A percentile compares a stretch with the other conserved stretches of the same genome.
Conservation (phyloP, 2,329 filamentous ascomycete species). For the Stachybotrys elegans region DNA sequence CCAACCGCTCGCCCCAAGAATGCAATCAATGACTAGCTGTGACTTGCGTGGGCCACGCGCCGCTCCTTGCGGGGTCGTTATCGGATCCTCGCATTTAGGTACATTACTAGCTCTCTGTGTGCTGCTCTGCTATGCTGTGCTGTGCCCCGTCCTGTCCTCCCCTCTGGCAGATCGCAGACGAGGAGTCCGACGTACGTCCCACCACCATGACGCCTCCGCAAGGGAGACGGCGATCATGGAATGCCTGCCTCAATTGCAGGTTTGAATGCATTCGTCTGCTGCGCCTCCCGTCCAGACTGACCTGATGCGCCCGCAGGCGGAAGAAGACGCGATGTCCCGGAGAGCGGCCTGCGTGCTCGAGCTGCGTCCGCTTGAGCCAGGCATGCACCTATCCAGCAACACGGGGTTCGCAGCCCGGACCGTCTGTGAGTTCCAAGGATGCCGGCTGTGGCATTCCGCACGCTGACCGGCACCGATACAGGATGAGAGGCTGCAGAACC, state of each 20-base stretch:
- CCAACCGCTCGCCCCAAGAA: not conserved
- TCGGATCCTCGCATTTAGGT: not conserved
- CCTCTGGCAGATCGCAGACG: no score
- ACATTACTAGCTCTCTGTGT: no score
- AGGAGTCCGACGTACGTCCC: slow-evolving; percentile 2
- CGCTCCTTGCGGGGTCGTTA: not conserved
- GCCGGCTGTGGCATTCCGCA: slow-evolving; percentile 1
- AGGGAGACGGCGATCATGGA: slow-evolving; percentile 33
- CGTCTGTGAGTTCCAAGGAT: slow-evolving; percentile 32
- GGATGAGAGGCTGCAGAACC: slow-evolving; percentile 45
- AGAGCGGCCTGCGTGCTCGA: slow-evolving; percentile 46
- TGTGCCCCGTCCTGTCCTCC: no score
- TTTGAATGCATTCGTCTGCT: slow-evolving; percentile 16
- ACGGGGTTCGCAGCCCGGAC: slow-evolving; percentile 32
- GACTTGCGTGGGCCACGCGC: no score
- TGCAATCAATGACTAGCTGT: not conserved
- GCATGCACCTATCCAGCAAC: slow-evolving; percentile 37
- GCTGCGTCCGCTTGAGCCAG: slow-evolving; percentile 43
- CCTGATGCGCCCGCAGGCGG: slow-evolving; percentile 21
- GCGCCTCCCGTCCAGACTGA: not conserved
- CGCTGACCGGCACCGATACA: slow-evolving; percentile 19
- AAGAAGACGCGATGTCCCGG: slow-evolving; percentile 49
- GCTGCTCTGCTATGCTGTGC: no score
- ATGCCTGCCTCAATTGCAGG: slow-evolving; percentile 44
- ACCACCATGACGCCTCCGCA: slow-evolving; percentile 26